Evolutionary conservation across 768 basidiomycete genomes (phyloP).

Genomic region (Steccherinum ochraceum): DNA sequence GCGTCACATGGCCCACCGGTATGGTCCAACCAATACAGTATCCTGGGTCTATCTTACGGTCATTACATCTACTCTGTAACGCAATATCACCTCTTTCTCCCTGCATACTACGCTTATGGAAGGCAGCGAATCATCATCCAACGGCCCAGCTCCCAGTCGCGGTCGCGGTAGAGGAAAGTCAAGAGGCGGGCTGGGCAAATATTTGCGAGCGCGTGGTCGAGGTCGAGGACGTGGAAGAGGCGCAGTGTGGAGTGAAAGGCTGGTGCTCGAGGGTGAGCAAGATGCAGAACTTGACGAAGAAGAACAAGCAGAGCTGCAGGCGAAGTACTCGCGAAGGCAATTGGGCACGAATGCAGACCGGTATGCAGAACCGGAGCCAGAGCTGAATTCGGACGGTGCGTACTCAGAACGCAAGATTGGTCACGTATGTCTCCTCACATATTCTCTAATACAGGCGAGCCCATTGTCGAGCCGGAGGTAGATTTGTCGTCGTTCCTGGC

Average conservation of each 20-base stretch:
- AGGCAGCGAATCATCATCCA: neutral
- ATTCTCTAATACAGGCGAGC: conserved; percentile 43
- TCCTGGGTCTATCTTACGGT: too few relatives aligned
- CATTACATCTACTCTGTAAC: too few relatives aligned
- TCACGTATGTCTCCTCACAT: neutral
- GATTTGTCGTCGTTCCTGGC: conserved; percentile 65
- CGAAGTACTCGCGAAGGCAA: conserved; percentile 50
- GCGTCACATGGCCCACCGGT: too few relatives aligned
- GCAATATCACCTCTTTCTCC: neutral
- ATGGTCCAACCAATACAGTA: too few relatives aligned
- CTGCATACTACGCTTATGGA: neutral
- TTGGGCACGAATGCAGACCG: conserved; percentile 69
- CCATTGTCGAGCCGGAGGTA: conserved; percentile 62
- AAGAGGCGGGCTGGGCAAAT: conserved; percentile 68
- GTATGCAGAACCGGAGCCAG: conserved; percentile 64
- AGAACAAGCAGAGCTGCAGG: conserved; percentile 38
- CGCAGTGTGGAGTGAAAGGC: conserved; percentile 57
- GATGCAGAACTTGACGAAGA: conserved; percentile 36
- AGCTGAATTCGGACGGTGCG: conserved; percentile 66
- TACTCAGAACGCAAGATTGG: neutral
- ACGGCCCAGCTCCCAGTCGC: conserved; percentile 18
- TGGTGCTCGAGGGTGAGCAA: conserved; percentile 56
- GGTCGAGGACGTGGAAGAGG: conserved; percentile 55
- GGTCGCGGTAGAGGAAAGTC: conserved; percentile 52
- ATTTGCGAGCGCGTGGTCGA: conserved; percentile 63